Percentiles rank a stretch among this genome's conserved stretches.
Evolutionary conservation across 2,329 filamentous ascomycete species (phyloP).

Genomic region (Lachnellula suecica): DNA sequence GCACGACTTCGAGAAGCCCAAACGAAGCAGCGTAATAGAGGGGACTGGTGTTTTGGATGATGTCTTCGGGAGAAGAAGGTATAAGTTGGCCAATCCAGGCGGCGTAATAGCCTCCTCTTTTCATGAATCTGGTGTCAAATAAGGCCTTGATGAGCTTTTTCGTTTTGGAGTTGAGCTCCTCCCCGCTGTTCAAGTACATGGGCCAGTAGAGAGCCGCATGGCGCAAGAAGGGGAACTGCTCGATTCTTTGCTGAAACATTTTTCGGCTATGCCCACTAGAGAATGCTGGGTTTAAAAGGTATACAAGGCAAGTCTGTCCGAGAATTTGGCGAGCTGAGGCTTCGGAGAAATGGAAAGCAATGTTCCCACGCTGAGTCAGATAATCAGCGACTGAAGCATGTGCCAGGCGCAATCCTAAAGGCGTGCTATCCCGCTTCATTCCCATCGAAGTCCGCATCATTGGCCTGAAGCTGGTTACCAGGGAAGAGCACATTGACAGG

Average conservation of each 20-base stretch:
- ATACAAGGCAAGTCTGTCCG: slow-evolving; percentile 17
- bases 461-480: slow-evolving; percentile 11
- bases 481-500: slow-evolving; percentile 18
- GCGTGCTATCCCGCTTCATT: not conserved
- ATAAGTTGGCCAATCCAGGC: slow-evolving; percentile 22
- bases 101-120: slow-evolving; percentile 18
- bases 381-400: slow-evolving; percentile 25
- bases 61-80: slow-evolving; percentile 5
- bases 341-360: slow-evolving; percentile 17
- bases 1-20: slow-evolving; percentile 19
- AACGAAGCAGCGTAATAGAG: slow-evolving; percentile 25
- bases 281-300: slow-evolving; percentile 19
- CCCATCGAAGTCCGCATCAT: not conserved
- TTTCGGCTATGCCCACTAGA: not conserved
- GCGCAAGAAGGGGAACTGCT: slow-evolving; percentile 14
- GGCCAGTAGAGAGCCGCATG: slow-evolving; percentile 13
- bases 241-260: not conserved
- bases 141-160: slow-evolving; percentile 14
- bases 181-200: slow-evolving; percentile 5
- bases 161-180: slow-evolving; percentile 2
- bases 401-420: slow-evolving; percentile 14
- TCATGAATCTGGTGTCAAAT: slow-evolving; percentile 16
- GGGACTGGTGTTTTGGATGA: slow-evolving; percentile 15
- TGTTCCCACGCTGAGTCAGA: slow-evolving; percentile 12
- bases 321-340: slow-evolving; percentile 15